Evolutionary conservation across 331 rosid genomes (phyloP).

Genomic region (Prunus yedoensis): DNA sequence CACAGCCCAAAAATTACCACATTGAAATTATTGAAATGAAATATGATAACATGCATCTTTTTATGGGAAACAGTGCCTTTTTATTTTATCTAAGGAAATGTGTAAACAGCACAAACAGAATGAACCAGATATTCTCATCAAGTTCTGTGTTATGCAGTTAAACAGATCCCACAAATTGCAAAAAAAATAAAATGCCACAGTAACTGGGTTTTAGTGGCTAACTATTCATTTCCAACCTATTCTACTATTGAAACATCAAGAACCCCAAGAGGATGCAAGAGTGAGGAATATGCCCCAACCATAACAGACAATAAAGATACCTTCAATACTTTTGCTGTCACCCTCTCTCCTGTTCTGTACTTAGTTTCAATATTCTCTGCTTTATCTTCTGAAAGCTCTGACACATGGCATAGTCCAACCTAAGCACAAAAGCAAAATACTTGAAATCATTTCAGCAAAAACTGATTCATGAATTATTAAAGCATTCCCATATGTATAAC

Average conservation of each 20-base stretch:
- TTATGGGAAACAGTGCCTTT: background rate
- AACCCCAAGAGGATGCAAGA: background rate
- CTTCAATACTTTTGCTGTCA: slow-evolving; percentile 76
- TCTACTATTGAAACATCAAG: background rate
- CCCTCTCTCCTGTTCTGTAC: slow-evolving; percentile 71
- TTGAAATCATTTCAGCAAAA: slow-evolving; percentile 1
- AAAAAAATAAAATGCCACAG: background rate
- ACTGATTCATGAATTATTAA: background rate
- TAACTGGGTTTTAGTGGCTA: background rate
- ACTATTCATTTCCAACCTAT: background rate
- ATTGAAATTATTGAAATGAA: background rate
- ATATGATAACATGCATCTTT: background rate
- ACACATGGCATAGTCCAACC: slow-evolving; percentile 92
- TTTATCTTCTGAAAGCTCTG: slow-evolving; percentile 74
- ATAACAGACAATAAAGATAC: slow-evolving; percentile 36
- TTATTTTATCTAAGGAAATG: background rate
- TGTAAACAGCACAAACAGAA: background rate
- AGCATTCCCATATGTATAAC: background rate
- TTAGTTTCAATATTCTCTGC: slow-evolving; percentile 55
- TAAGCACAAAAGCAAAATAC: slow-evolving; percentile 31
- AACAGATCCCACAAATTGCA: background rate
- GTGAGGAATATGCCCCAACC: background rate
- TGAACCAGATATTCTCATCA: background rate
- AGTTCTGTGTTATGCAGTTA: background rate
- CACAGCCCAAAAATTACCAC: background rate